These are phyloP conservation scores for Stellera chamaejasme DNA, from an alignment of 345 rosid genomes.

Conservation along the genomic window DNA sequence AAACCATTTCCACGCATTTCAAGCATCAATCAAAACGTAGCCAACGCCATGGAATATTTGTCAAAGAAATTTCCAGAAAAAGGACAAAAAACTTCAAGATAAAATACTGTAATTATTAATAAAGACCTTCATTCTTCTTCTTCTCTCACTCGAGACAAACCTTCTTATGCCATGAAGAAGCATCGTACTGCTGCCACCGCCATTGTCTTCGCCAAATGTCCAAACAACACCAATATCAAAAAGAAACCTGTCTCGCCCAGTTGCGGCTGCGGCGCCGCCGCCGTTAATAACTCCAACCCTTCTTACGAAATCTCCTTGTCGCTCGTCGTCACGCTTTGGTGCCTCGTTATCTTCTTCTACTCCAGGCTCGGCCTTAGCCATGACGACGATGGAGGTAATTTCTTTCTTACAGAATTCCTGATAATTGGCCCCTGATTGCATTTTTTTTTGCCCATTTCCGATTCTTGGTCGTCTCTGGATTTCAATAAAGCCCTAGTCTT, in stretches of 20 bases:
- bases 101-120: no score
- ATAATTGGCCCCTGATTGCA: no score
- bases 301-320: constrained; percentile 46
- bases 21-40: constrained; percentile 1
- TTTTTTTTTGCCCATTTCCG: not conserved
- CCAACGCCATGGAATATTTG: not conserved
- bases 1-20: no score
- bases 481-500: constrained; percentile 6
- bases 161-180: constrained; percentile 29
- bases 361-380: constrained; percentile 60
- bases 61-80: not conserved
- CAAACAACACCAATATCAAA: constrained; percentile 6
- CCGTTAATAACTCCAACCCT: constrained; percentile 9
- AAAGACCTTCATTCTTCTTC: not conserved
- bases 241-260: not conserved
- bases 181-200: constrained; percentile 13
- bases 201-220: constrained; percentile 18
- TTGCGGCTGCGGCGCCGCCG: not conserved
- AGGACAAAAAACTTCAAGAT: not conserved
- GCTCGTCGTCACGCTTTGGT: constrained; percentile 54
- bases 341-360: constrained; percentile 50
- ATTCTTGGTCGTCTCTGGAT: not conserved
- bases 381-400: constrained; percentile 43
- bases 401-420: not conserved
- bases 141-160: constrained; percentile 1